Percentiles rank a stretch among this genome's conserved stretches.
Evolutionary conservation across 768 basidiomycete species (phyloP).

Genomic region (Hygrophorus pudorinus): DNA sequence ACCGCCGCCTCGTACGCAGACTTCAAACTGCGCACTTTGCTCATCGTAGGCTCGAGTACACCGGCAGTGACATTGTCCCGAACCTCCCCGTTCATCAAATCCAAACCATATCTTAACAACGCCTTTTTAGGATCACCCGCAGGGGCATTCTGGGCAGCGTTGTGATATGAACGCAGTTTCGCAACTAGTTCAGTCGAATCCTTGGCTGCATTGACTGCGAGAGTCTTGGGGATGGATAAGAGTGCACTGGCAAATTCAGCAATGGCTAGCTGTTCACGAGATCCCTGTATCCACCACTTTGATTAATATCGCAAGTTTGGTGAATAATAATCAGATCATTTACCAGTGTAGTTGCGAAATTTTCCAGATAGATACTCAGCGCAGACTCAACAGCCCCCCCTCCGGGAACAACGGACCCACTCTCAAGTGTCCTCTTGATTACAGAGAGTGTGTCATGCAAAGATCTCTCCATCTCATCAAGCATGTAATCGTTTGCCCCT

Average conservation of each 20-base stretch:
- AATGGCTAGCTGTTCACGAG: slow-evolving; percentile 95
- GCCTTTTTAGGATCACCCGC: slow-evolving; percentile 85
- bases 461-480: slow-evolving; percentile 98
- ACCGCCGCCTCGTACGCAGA: slow-evolving; percentile 96
- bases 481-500: slow-evolving; percentile 98
- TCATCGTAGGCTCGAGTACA: slow-evolving; percentile 91
- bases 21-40: slow-evolving; percentile 95
- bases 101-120: slow-evolving; percentile 87
- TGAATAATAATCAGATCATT: slow-evolving; percentile 19
- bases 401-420: slow-evolving; percentile 90
- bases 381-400: slow-evolving; percentile 97
- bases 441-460: slow-evolving; percentile 91
- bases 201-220: slow-evolving; percentile 96
- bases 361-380: slow-evolving; percentile 94
- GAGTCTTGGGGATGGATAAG: slow-evolving; percentile 91
- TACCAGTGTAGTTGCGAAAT: slow-evolving; percentile 96
- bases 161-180: slow-evolving; percentile 94
- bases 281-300: slow-evolving; percentile 51
- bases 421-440: slow-evolving; percentile 95
- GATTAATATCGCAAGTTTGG: slow-evolving; percentile 5
- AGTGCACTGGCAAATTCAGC: slow-evolving; percentile 96
- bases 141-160: slow-evolving; percentile 89
- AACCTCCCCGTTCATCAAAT: slow-evolving; percentile 89
- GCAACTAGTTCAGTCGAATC: slow-evolving; percentile 97
- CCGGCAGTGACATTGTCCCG: slow-evolving; percentile 92